Evolutionary conservation across 768 basidiomycete genomes (phyloP).

Genomic region (Psilocybe sp.): DNA sequence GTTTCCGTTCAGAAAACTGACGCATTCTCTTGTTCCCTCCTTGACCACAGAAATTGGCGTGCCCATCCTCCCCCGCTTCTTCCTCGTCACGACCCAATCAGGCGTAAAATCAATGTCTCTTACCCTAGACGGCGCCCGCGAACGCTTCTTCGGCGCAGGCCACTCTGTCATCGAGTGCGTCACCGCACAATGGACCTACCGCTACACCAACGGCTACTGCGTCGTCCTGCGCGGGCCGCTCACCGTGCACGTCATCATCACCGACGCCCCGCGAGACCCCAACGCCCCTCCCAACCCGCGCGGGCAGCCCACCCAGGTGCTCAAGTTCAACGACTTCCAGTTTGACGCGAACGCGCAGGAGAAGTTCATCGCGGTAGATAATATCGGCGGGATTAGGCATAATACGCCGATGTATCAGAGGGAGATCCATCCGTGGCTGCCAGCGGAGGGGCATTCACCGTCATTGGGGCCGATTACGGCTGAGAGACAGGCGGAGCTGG

Average conservation of each 20-base stretch:
- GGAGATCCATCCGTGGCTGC: slow-evolving; percentile 28
- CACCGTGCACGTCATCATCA: slow-evolving; percentile 55
- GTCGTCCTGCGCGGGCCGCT: slow-evolving; percentile 76
- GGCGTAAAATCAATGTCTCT: slow-evolving; percentile 83
- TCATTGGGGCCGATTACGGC: neutral
- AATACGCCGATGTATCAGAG: slow-evolving; percentile 36
- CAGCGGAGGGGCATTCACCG: slow-evolving; percentile 11
- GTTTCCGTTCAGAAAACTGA: neutral
- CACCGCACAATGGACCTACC: slow-evolving; percentile 77
- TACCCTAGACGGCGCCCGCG: slow-evolving; percentile 75
- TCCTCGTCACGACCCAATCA: slow-evolving; percentile 80
- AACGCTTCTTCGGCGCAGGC: slow-evolving; percentile 46
- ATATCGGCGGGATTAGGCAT: slow-evolving; percentile 48
- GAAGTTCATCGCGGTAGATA: slow-evolving; percentile 69
- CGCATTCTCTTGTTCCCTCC: too few species aligned
- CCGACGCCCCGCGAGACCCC: slow-evolving; percentile 18
- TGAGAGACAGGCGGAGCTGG: slow-evolving; percentile 29
- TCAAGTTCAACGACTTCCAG: slow-evolving; percentile 71
- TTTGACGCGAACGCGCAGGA: slow-evolving; percentile 76
- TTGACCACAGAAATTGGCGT: slow-evolving; percentile 80
- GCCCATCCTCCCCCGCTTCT: slow-evolving; percentile 79
- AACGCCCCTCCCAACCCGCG: slow-evolving; percentile 20
- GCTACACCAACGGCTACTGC: slow-evolving; percentile 75
- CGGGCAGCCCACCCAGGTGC: slow-evolving; percentile 24
- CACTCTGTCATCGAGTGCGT: slow-evolving; percentile 68